A percentile compares a stretch with the other conserved stretches of the same genome.
phyloP scores from a whole-genome alignment of 1,139 yeast species.

The Zygosaccharomyces pseudobailii region DNA sequence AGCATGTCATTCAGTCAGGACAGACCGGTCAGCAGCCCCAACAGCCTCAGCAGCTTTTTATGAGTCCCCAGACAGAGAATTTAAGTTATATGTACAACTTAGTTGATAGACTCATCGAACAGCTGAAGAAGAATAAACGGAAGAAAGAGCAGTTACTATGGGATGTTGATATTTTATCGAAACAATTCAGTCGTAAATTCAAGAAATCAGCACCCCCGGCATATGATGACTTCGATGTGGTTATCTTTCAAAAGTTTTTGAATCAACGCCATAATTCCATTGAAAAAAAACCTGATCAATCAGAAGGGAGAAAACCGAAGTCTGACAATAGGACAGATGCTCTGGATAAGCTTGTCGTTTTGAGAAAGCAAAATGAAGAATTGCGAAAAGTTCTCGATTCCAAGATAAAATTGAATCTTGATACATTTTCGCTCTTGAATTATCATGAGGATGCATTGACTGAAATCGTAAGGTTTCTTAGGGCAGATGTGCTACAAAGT shows the following conservation, averaged over 20 bases:
- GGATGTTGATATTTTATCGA: slow-evolving; percentile 21
- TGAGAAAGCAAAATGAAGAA: slow-evolving; percentile 18
- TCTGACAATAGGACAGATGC: not conserved
- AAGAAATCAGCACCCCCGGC: slow-evolving; percentile 2
- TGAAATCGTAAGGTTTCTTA: slow-evolving; percentile 18
- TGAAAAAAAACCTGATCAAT: not conserved
- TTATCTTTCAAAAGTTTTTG: slow-evolving; percentile 18
- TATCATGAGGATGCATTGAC: slow-evolving; percentile 23
- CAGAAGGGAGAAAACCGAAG: not conserved
- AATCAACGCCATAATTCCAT: slow-evolving; percentile 9
- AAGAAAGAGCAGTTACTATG: slow-evolving; percentile 20
- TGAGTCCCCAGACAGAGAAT: slow-evolving; percentile 31
- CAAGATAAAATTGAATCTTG: slow-evolving; percentile 11
- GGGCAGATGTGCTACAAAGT: slow-evolving; percentile 20
- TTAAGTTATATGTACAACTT: slow-evolving; percentile 23
- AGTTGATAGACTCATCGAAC: slow-evolving; percentile 18
- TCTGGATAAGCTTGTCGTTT: not conserved
- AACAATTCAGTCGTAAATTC: slow-evolving; percentile 10
- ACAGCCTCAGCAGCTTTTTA: slow-evolving; percentile 21
- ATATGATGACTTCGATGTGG: slow-evolving; percentile 12
- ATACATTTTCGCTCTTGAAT: slow-evolving; percentile 16
- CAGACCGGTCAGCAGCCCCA: slow-evolving; percentile 6
- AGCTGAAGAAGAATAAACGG: slow-evolving; percentile 19
- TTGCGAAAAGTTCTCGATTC: slow-evolving; percentile 13
- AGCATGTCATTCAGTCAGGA: slow-evolving; percentile 7